Base-by-base conservation (phyloP, 306 rosid species). In the Cucurbita ficifolia region DNA sequence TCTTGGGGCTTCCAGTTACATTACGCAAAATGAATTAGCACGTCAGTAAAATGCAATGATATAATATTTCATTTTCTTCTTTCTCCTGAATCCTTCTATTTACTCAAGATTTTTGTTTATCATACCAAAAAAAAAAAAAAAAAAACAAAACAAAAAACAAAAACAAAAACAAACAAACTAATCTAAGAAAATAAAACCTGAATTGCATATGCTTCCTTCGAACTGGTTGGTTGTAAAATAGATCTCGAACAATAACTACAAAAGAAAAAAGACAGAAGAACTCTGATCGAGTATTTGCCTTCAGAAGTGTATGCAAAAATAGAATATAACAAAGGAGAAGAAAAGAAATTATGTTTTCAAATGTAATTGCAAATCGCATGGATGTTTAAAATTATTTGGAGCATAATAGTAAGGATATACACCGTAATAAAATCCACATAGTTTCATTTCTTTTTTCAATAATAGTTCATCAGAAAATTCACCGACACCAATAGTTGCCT, bases 221-320 rank as follows among this genome's bases (percentile, higher is more conserved):
- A 84, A 91, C 95, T 43, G 97, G 99, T 83, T 94, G 99, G 81
- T 91, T 94, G 90, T 94, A 91, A 81, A 89, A 94, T 79, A 91
- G 80, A 83, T 94, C 99, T 38, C 90, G 94, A 69, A 88, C 96
- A 82, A 81, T 75, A 80, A 89, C 99, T 94, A 87, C 84, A 63
- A 63, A 63, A 58, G 73, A 62, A 24, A 79, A 79, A 75, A 8
- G 18, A 62, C 7, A n/a, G 10, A 43, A 14, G 49, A 68, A 43
- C 42, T 38, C 40, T 24, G 11, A 81, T 81, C n/a, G 62, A 54
- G 45, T 10, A 52, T 33, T 50, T 62, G 19, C 62, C 62, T 17
- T 36, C 3, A 72, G 14, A 72, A 33, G 61, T 72, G 22, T 18
- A 4, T 16, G 21, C 61, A 72, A 72, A 38, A 50, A 29, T 10